Evolutionary conservation across 257 asterid genomes (phyloP), one percentile per base, ranked within the genome.

Genomic region (Apocynum venetum): DNA sequence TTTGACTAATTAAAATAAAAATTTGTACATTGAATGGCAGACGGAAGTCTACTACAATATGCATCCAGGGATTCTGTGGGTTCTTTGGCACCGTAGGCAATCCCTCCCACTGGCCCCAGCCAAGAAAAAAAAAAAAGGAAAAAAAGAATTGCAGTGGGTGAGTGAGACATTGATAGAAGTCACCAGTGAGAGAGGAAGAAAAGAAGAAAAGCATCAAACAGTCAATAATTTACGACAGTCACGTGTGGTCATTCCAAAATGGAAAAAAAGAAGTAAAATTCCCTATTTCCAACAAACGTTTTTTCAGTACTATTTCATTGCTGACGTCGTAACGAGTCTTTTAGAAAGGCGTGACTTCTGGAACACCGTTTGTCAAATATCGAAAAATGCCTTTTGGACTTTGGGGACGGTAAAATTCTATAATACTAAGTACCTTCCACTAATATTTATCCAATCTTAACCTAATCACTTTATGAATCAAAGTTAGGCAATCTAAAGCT

Each of bases 381-480:
- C 47, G 0, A 75, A 57, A 70, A 51, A 20, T 0, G 8, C 76
- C 76, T 82, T 88, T 78, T 79, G 36, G 79, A 80, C 84, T 80
- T 84, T 74, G 85, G 83, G 78, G 80, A 51, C 38, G 47, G 81
- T 83, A 81, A 80, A 68, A 78, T 71, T 49, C 55, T 69, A 51
- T 67, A 38, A 80, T 59, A 57, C 14, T 57, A n/a, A 25, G 31
- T 25, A 25, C 31, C 31, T 25, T 25, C 1, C 9, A 59, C 2
- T 57, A 71, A 31, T 66, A 64, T 19, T 40, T 4, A 72, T 75
- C 80, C 70, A 79, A 78, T 82, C 77, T 76, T 82, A 76, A 80
- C 79, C 81, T 82, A 86, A 86, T 86, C 86, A 86, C 76, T 82
- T 61, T 71, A 81, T 83, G 83, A 84, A 85, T 84, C 82, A 79